phyloP scores from a whole-genome alignment of 2,329 filamentous ascomycete genomes.

The Cladosporium sphaerospermum region DNA sequence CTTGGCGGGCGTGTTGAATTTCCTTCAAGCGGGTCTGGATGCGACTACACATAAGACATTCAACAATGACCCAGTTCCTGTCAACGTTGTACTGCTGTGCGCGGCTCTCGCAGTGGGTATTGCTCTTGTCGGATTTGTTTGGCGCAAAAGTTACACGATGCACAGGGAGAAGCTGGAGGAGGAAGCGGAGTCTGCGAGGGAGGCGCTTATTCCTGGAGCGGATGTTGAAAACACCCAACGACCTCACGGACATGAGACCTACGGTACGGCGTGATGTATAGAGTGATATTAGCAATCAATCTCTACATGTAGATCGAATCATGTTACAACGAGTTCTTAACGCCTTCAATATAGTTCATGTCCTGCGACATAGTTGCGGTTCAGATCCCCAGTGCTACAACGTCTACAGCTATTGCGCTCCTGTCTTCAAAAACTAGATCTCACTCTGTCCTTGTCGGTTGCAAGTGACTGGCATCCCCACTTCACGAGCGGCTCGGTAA shows the following conservation, averaged over 20 bases:
- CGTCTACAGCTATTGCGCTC: too few species aligned
- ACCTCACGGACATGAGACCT: constrained; percentile 25
- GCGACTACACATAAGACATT: constrained; percentile 70
- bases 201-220: constrained; percentile 33
- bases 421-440: too few species aligned
- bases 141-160: constrained; percentile 42
- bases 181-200: constrained; percentile 41
- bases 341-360: too few species aligned
- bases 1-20: constrained; percentile 75
- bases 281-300: not conserved
- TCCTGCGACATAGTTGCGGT: too few species aligned
- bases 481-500: too few species aligned
- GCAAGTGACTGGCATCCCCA: too few species aligned
- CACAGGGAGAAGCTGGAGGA: constrained; percentile 34
- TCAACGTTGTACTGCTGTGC: constrained; percentile 63
- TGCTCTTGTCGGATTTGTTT: constrained; percentile 62
- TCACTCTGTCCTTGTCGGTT: too few species aligned
- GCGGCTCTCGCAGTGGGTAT: constrained; percentile 59
- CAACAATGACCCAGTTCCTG: constrained; percentile 64
- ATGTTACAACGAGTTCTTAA: not conserved
- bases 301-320: not conserved
- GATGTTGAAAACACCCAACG: constrained; percentile 20
- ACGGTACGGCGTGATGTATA: constrained; percentile 21
- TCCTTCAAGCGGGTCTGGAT: constrained; percentile 74
- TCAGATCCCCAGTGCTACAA: too few species aligned